phyloP scores from a whole-genome alignment of 2,329 filamentous ascomycete genomes.

The Phialophora expanda region DNA sequence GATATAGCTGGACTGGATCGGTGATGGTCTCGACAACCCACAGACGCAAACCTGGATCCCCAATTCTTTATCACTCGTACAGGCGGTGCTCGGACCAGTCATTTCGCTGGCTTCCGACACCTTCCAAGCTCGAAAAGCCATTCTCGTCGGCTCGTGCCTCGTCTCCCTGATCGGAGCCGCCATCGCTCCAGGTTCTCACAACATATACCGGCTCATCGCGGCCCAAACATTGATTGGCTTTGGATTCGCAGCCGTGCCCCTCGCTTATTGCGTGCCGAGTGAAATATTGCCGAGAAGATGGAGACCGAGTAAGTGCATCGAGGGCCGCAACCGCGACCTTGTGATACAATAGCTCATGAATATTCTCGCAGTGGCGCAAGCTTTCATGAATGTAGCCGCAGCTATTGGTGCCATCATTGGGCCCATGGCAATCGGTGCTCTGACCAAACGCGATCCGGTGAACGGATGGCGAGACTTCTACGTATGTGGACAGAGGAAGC shows the following conservation, averaged over 20 bases:
- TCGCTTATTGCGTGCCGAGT: conserved; percentile 34
- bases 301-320: conserved; percentile 34
- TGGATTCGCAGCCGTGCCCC: conserved; percentile 35
- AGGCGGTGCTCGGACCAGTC: conserved; percentile 35
- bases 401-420: conserved; percentile 28
- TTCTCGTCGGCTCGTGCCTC: conserved; percentile 31
- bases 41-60: conserved; percentile 34
- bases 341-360: background rate
- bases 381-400: conserved; percentile 33
- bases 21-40: conserved; percentile 27
- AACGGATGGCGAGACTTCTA: conserved; percentile 37
- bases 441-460: conserved; percentile 20
- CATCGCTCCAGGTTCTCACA: conserved; percentile 33
- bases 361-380: conserved; percentile 30
- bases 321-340: background rate
- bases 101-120: conserved; percentile 35
- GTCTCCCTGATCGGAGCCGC: conserved; percentile 31
- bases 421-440: conserved; percentile 33
- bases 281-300: conserved; percentile 36
- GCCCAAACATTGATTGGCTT: conserved; percentile 35
- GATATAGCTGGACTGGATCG: conserved; percentile 31
- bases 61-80: conserved; percentile 35
- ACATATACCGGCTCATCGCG: conserved; percentile 33
- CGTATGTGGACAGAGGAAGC: conserved; percentile 19
- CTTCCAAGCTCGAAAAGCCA: conserved; percentile 35